Conservation (phyloP, 225 moss, liverwort and hornwort species). For the Climacium dendroides region DNA sequence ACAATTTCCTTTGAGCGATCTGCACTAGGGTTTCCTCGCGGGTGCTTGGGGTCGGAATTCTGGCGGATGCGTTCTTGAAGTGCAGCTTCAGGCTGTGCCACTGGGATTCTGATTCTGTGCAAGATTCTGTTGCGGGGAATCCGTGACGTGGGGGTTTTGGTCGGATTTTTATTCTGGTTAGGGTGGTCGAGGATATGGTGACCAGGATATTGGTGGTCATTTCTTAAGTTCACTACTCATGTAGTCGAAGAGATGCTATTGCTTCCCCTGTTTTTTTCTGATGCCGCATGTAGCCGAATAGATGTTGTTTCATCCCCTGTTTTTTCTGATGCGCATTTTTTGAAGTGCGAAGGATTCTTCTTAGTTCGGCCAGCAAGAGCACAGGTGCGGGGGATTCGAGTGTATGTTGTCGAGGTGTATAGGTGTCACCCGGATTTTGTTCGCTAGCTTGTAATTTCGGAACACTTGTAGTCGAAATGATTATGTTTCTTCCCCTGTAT, state of each 20-base stretch:
- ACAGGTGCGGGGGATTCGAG: background rate
- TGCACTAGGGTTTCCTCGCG: background rate
- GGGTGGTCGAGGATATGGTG: background rate
- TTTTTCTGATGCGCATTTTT: background rate
- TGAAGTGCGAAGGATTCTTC: background rate
- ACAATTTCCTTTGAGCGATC: background rate
- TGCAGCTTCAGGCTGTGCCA: background rate
- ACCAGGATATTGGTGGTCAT: background rate
- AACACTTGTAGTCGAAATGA: background rate
- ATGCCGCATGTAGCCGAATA: background rate
- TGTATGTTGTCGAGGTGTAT: background rate
- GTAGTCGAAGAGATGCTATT: background rate
- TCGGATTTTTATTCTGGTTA: background rate
- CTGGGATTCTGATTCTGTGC: background rate
- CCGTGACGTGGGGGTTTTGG: background rate
- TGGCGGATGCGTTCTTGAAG: background rate
- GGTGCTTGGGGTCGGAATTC: background rate
- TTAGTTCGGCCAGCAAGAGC: background rate
- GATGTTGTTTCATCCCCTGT: background rate
- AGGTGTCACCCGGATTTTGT: background rate
- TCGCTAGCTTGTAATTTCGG: background rate
- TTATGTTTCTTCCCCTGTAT: background rate
- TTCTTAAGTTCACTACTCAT: background rate
- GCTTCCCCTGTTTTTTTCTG: background rate
- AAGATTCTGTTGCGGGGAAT: background rate